Evolutionary conservation across 2,329 filamentous ascomycete genomes (phyloP).

Genomic region (Ophiocordyceps camponoti-floridani): DNA sequence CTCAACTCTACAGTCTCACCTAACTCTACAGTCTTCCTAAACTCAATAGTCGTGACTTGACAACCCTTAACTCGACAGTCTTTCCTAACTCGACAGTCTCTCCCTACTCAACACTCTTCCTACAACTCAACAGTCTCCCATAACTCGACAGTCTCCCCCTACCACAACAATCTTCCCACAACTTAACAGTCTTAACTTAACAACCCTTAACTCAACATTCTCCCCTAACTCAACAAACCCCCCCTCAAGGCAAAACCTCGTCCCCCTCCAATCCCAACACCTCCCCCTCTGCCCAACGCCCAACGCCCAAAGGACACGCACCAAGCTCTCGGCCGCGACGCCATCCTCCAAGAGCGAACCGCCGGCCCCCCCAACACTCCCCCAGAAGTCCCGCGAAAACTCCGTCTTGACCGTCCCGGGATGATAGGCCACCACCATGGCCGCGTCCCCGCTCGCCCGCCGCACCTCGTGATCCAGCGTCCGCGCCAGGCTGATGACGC

Average conservation of each 20-base stretch:
- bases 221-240: not conserved
- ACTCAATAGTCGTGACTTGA: no score
- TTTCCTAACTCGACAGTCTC: no score
- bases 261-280: conserved; percentile 53
- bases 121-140: no score
- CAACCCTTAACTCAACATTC: no score
- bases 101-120: no score
- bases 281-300: conserved; percentile 34
- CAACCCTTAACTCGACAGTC: no score
- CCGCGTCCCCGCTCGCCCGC: conserved; percentile 37
- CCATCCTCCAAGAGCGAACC: conserved; percentile 48
- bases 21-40: no score
- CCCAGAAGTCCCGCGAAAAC: conserved; percentile 57
- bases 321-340: conserved; percentile 46
- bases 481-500: conserved; percentile 52
- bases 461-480: conserved; percentile 52
- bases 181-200: not conserved
- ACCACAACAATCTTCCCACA: not conserved
- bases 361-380: conserved; percentile 35
- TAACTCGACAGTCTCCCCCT: no score
- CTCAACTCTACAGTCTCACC: no score
- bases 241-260: conserved; percentile 37
- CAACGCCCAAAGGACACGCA: conserved; percentile 37
- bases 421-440: conserved; percentile 53
- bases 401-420: conserved; percentile 68